Conservation (phyloP, 106 monocot genomes). For the Xerophyta viscosa region DNA sequence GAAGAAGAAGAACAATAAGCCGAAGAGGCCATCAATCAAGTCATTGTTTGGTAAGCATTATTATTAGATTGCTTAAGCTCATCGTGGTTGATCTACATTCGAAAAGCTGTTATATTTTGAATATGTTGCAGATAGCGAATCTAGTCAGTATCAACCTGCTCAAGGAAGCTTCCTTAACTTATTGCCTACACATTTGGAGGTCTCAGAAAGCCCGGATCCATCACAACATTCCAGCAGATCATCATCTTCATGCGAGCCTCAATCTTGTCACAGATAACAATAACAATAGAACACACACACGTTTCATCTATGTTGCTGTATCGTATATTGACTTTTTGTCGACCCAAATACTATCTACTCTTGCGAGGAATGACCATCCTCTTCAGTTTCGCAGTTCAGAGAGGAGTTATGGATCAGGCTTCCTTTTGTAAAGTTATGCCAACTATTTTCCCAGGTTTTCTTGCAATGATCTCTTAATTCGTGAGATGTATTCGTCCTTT, state of each 20-base stretch:
- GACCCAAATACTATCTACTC: neutral
- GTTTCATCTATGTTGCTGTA: neutral
- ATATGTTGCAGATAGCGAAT: slow-evolving; percentile 26
- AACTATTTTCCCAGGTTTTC: neutral
- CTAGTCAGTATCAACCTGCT: slow-evolving; percentile 31
- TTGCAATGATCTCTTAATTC: neutral
- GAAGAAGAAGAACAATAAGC: slow-evolving; percentile 60
- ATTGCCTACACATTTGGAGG: slow-evolving; percentile 71
- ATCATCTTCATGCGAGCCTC: slow-evolving; percentile 27
- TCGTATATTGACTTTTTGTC: neutral
- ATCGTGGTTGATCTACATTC: no score
- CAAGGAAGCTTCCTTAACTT: slow-evolving; percentile 87
- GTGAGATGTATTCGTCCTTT: neutral
- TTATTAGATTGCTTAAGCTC: no score
- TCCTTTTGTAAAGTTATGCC: slow-evolving; percentile 4
- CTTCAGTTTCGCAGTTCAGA: neutral
- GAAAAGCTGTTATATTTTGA: neutral
- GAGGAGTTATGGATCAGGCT: neutral
- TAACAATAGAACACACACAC: no score
- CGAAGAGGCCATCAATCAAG: slow-evolving; percentile 75
- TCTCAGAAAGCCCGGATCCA: slow-evolving; percentile 55
- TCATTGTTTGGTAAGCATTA: slow-evolving; percentile 53
- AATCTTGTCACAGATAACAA: slow-evolving; percentile 35
- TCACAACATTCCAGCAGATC: slow-evolving; percentile 55
- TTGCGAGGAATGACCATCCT: neutral